Evolutionary conservation across 805 yeast species (phyloP).

Genomic region (Cyberlindnera euphorbiiphila): DNA sequence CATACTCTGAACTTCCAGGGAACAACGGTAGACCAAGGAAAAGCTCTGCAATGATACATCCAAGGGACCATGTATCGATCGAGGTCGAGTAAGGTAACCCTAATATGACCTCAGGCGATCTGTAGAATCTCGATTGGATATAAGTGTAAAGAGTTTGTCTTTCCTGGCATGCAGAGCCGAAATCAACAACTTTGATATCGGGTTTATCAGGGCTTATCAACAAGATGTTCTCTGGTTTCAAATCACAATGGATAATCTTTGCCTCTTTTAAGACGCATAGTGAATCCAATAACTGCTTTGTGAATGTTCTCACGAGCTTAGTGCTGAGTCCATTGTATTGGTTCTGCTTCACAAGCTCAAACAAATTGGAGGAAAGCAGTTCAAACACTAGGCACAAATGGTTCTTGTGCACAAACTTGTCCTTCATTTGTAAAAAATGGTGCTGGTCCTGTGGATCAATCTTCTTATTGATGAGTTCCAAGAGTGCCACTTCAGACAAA

Average conservation of each 20-base stretch:
- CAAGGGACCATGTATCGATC: slow-evolving; percentile 97
- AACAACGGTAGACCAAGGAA: slow-evolving; percentile 89
- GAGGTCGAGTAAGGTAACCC: slow-evolving; percentile 91
- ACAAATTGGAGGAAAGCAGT: slow-evolving; percentile 78
- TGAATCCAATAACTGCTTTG: slow-evolving; percentile 79
- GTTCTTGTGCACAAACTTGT: slow-evolving; percentile 86
- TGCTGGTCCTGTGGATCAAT: slow-evolving; percentile 69
- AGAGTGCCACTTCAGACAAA: slow-evolving; percentile 79
- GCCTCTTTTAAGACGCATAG: slow-evolving; percentile 75
- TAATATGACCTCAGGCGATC: slow-evolving; percentile 91
- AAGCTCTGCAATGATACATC: slow-evolving; percentile 87
- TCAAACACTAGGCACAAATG: slow-evolving; percentile 94
- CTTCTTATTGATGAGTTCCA: slow-evolving; percentile 74
- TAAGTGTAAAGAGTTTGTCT: slow-evolving; percentile 85
- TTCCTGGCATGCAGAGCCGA: slow-evolving; percentile 94
- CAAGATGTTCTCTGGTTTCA: slow-evolving; percentile 93
- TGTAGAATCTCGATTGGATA: slow-evolving; percentile 86
- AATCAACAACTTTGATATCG: slow-evolving; percentile 88
- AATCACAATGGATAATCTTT: slow-evolving; percentile 89
- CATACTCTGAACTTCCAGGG: slow-evolving; percentile 93
- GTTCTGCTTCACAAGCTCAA: slow-evolving; percentile 88
- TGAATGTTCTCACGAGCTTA: slow-evolving; percentile 70
- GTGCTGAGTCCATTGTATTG: slow-evolving; percentile 88
- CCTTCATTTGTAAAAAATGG: slow-evolving; percentile 74
- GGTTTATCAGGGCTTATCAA: slow-evolving; percentile 63